Base-by-base conservation (phyloP, 2,329 filamentous ascomycete genomes). In the Exophiala xenobiotica region DNA sequence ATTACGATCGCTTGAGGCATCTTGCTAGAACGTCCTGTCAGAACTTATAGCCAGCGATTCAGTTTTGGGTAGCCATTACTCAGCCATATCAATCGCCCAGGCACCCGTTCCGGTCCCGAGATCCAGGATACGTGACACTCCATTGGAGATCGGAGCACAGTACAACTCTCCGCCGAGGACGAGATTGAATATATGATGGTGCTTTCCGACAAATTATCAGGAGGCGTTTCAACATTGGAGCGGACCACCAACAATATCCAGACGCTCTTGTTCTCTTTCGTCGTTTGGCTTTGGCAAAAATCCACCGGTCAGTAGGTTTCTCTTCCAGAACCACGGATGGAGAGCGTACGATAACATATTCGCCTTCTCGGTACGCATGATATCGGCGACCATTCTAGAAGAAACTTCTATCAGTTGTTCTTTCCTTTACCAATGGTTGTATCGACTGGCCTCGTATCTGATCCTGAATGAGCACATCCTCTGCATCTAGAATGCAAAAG, bases 311-410 rank as follows among this genome's bases (percentile, higher is more conserved):
- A 38, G 35, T 19, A 27, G 6, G 12, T 6, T 27, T 27, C 6
- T 27, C n/a, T 27, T 27, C 6, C 26, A 27, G 26, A 12, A 12
- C 26, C 12, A 6, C 12, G 6, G 26, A 6, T 27, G 12, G 12
- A 27, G 6, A 6, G 26, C 26, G 6, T 27, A 27, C 26, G 6
- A 27, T 27, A 6, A 27, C 26, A 12, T 27, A 27, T 27, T 27
- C 53, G 44, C 61, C 64, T 12, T 61, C 56, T 6, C 59, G 56
- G 49, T 58, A 65, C 27, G 59, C 63, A 54, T 68, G 67, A 50
- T 70, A 70, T 9, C 68, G 64, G n/a, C 68, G 66, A n/a, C 68
- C 68, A 57, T 70, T 68, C 48, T 70, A 66, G 49, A 63, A 69
- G 60, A 67, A 57, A 56, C 66, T 70, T 24, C 67, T 54, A 3